These are phyloP conservation scores for Fusarium incarnatum DNA, from an alignment of 2,329 filamentous ascomycete species.

Conservation along the genomic window DNA sequence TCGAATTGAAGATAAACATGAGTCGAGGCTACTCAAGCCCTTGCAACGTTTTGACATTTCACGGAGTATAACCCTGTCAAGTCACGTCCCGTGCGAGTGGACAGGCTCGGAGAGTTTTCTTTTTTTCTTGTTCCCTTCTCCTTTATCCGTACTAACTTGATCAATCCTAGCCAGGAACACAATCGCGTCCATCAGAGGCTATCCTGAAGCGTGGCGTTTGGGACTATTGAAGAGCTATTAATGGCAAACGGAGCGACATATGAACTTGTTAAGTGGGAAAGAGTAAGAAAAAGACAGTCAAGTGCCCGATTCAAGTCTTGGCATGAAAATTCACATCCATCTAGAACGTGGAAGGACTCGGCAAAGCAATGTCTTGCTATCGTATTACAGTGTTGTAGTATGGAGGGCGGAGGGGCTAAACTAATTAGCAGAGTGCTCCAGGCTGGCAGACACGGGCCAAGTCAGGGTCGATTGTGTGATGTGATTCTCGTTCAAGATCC, in stretches of 20 bases:
- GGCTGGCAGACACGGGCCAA: conserved; percentile 1
- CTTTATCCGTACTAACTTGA: conserved; percentile 5
- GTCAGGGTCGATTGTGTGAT: conserved; percentile 19
- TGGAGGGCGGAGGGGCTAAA: conserved; percentile 13
- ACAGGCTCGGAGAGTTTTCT: conserved; percentile 12
- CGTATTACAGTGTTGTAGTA: conserved; percentile 3
- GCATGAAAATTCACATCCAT: not conserved
- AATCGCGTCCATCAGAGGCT: not conserved
- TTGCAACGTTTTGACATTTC: conserved; percentile 3
- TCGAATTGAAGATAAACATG: not conserved
- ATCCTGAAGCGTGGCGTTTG: conserved; percentile 16
- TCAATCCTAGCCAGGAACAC: conserved; percentile 12
- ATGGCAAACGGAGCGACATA: not conserved
- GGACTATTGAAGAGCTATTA: conserved; percentile 24
- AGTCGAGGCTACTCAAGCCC: conserved; percentile 7
- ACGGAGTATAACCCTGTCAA: not conserved
- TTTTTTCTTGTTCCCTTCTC: not conserved
- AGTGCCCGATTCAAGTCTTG: not conserved
- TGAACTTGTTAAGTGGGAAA: conserved; percentile 4
- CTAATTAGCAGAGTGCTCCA: conserved; percentile 18
- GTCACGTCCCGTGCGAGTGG: not conserved
- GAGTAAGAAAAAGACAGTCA: not conserved
- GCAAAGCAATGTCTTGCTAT: not conserved
- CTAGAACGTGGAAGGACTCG: conserved; percentile 9
- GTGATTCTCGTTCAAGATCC: conserved; percentile 10